Evolutionary conservation across 768 basidiomycete genomes (phyloP), one percentile per base, ranked within the genome.

Genomic region (Favolaschia claudopus): DNA sequence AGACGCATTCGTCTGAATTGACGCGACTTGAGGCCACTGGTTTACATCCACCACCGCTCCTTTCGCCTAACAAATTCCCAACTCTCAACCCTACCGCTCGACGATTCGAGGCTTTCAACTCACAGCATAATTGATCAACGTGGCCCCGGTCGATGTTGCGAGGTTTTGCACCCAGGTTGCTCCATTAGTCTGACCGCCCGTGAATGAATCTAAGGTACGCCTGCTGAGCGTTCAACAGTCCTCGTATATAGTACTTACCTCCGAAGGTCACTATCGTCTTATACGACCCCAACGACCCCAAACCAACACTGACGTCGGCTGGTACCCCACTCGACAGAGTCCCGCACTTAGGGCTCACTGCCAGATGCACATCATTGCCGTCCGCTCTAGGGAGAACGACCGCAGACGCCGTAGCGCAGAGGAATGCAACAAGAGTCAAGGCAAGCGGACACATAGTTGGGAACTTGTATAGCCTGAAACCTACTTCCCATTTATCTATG

Each of bases 201-300:
- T 79, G n/a, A 72, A 71, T 0, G 79, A 70, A 50, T 72, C 62
- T 7, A 75, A 70, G 7, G n/a, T 66, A 68, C 38, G 72, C 71
- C 9, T 73, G 72, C 54, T 83, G 52, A 15, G 78, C 62, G 0
- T 74, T 68, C 3, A 76, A 72, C 1, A 70, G 7, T 76, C 73
- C 1, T 70, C 69, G 9, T 48, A 7, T 33, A 24, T 40, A 14
- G 14, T 6, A 52, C 75, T 29, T 62, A 82, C 83, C 51, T 44
- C 83, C 83, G 58, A 85, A 85, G 1, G 83, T 72, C 6, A 85
- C 82, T 37, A 85, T 80, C 3, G 79, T 83, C 55, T 76, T 78
- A 55, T 78, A 77, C 5, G 56, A 59, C 7, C 58, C 55, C 38
- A 84, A 62, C 31, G 72, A 54, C 22, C 50, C 47, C 34, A 85